Evolutionary conservation across 345 rosid genomes (phyloP).

Genomic region (Viola odorata): DNA sequence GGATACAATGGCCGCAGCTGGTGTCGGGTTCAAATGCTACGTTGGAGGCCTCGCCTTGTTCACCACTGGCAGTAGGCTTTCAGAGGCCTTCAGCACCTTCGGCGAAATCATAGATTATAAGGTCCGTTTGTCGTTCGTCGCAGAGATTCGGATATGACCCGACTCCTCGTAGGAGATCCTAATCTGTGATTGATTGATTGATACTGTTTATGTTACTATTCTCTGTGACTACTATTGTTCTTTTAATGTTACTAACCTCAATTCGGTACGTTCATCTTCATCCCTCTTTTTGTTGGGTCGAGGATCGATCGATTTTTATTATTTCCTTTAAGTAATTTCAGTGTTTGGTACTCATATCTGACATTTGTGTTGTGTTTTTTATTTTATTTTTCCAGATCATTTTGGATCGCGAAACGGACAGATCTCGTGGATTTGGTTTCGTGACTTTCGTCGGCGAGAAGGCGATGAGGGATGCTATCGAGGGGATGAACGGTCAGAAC

Average conservation of each 20-base stretch:
- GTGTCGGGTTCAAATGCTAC: constrained; percentile 73
- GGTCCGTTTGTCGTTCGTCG: constrained; percentile 60
- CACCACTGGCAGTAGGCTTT: constrained; percentile 58
- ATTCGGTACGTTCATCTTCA: constrained; percentile 97
- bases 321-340: not conserved
- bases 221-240: constrained; percentile 54
- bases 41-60: constrained; percentile 98
- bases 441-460: constrained; percentile 74
- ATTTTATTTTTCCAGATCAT: constrained; percentile 43
- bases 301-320: constrained; percentile 58
- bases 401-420: constrained; percentile 76
- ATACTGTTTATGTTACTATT: constrained; percentile 61
- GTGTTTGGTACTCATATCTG: not conserved
- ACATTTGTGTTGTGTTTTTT: not conserved
- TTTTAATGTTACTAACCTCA: constrained; percentile 37
- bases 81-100: constrained; percentile 51
- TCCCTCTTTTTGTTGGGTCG: constrained; percentile 39
- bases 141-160: constrained; percentile 44
- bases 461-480: constrained; percentile 78
- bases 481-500: constrained; percentile 79
- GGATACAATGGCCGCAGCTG: constrained; percentile 51
- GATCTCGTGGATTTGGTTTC: constrained; percentile 81
- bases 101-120: constrained; percentile 93
- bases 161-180: constrained; percentile 36
- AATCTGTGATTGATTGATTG: constrained; percentile 27